phyloP scores from a whole-genome alignment of 1,284 basidiomycete species.

The Moesziomyces antarcticus region DNA sequence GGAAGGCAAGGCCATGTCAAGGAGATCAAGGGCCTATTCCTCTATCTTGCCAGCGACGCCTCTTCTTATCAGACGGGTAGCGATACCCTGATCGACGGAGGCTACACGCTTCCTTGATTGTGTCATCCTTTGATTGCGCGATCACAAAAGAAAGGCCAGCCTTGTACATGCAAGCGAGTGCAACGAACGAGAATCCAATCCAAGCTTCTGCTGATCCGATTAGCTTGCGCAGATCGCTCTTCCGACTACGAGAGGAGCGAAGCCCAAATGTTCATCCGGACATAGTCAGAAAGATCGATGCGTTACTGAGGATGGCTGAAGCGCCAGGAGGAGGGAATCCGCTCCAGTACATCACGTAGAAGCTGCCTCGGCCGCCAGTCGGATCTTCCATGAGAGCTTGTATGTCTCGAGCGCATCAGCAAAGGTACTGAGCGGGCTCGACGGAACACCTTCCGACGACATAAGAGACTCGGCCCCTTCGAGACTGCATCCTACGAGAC shows the following conservation, averaged over 20 bases:
- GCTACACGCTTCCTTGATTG: constrained; percentile 51
- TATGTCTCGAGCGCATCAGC: constrained; percentile 62
- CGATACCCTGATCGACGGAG: constrained; percentile 58
- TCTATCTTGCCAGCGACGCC: constrained; percentile 59
- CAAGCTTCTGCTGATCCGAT: too few relatives aligned
- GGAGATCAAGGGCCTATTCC: constrained; percentile 64
- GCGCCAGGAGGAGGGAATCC: too few relatives aligned
- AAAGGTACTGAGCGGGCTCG: constrained; percentile 42
- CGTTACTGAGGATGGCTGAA: too few relatives aligned
- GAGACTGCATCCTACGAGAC: constrained; percentile 13
- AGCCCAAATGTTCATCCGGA: too few relatives aligned
- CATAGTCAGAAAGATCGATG: too few relatives aligned
- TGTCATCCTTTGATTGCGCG: not conserved
- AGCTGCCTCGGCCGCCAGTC: constrained; percentile 49
- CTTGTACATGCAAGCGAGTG: too few relatives aligned
- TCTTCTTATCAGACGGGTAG: constrained; percentile 50
- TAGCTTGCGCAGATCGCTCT: too few relatives aligned
- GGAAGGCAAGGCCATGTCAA: constrained; percentile 62
- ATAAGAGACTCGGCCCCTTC: not conserved
- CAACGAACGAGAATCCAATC: not conserved
- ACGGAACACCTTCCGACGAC: not conserved
- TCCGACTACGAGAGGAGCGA: too few relatives aligned
- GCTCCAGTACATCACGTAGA: constrained; percentile 1
- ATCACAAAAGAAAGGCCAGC: too few relatives aligned
- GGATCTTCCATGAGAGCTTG: constrained; percentile 62